Percentiles rank a stretch among this genome's conserved stretches.
These are phyloP conservation scores for Eucalyptus virginea DNA, from an alignment of 345 rosid species.

Conservation along the genomic window DNA sequence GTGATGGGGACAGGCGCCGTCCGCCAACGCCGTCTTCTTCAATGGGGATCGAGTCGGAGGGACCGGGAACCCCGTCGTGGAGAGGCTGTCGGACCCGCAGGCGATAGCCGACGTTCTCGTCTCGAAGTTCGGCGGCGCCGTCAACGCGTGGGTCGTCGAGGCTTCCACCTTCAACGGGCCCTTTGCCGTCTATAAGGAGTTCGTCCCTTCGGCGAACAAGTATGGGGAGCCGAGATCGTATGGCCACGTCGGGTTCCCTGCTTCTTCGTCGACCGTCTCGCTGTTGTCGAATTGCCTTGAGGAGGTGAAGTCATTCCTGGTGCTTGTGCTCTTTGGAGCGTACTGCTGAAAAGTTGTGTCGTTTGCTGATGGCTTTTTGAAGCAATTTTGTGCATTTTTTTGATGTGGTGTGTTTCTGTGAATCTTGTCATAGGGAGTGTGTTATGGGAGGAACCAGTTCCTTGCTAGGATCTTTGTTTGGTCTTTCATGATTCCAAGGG, in stretches of 20 bases:
- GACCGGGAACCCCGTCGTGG: slow-evolving; percentile 52
- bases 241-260: slow-evolving; percentile 44
- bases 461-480: background rate
- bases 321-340: background rate
- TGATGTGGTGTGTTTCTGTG: background rate
- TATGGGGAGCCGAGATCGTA: slow-evolving; percentile 62
- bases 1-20: slow-evolving; percentile 24
- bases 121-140: slow-evolving; percentile 55
- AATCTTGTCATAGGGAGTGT: background rate
- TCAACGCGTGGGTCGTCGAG: slow-evolving; percentile 71
- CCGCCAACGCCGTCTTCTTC: slow-evolving; percentile 63
- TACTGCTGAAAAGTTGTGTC: background rate
- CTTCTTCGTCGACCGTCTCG: slow-evolving; percentile 47
- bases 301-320: slow-evolving; percentile 17
- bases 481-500: background rate
- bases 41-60: slow-evolving; percentile 65
- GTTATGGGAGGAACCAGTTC: background rate
- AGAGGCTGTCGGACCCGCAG: slow-evolving; percentile 58
- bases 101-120: slow-evolving; percentile 52
- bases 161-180: slow-evolving; percentile 61
- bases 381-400: background rate
- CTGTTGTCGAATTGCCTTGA: slow-evolving; percentile 47
- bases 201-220: slow-evolving; percentile 46
- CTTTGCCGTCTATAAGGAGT: slow-evolving; percentile 65
- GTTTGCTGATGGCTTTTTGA: background rate